phyloP scores from a whole-genome alignment of 495 filamentous ascomycete genomes.

The Evernia prunastri region DNA sequence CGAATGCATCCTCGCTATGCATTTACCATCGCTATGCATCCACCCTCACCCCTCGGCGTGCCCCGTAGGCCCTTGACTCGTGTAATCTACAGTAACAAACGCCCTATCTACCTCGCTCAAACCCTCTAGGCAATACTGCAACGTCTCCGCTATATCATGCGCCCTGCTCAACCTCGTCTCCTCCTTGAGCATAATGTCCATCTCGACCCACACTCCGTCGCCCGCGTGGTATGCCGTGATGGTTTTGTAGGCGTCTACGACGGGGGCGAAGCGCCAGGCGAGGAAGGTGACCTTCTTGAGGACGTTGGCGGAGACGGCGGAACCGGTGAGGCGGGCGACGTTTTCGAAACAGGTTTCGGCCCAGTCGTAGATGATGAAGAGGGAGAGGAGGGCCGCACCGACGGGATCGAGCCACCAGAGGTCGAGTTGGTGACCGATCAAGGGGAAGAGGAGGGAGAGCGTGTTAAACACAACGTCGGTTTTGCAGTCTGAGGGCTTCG shows the following conservation, averaged over 20 bases:
- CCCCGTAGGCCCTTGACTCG: constrained; percentile 23
- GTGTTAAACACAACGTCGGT: constrained; percentile 84
- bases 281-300: constrained; percentile 80
- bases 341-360: constrained; percentile 64
- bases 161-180: constrained; percentile 68
- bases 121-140: constrained; percentile 56
- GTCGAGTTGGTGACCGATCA: constrained; percentile 59
- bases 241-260: constrained; percentile 79
- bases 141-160: constrained; percentile 80
- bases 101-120: constrained; percentile 25
- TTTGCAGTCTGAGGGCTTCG: constrained; percentile 32
- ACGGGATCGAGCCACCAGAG: constrained; percentile 84
- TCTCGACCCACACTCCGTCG: constrained; percentile 82
- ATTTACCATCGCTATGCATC: not conserved
- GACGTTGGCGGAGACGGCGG: constrained; percentile 69
- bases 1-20: constrained; percentile 5
- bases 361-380: constrained; percentile 88
- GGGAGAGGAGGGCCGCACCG: constrained; percentile 71
- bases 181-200: constrained; percentile 73
- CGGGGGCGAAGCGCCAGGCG: constrained; percentile 87
- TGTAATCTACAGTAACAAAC: constrained; percentile 26
- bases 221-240: constrained; percentile 84
- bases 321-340: constrained; percentile 78
- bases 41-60: constrained; percentile 19
- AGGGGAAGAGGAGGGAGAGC: constrained; percentile 59